Conservation (phyloP, 2,329 filamentous ascomycete species). For the Pseudogymnoascus sp. region DNA sequence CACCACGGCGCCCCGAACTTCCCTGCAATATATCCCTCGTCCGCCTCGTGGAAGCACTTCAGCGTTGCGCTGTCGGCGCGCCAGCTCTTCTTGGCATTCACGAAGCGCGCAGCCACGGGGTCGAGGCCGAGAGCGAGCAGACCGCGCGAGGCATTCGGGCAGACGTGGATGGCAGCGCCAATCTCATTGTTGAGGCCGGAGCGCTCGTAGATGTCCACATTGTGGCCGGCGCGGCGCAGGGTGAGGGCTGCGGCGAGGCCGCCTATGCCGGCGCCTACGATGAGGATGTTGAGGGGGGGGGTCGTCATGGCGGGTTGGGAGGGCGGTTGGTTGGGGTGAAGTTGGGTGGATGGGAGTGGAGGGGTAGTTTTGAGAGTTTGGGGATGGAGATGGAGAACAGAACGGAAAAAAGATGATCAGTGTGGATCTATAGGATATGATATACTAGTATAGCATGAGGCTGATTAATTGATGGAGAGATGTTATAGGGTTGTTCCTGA, state of each 20-base stretch:
- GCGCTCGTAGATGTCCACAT: conserved; percentile 26
- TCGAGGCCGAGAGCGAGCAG: conserved; percentile 31
- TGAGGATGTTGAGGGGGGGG: conserved; percentile 16
- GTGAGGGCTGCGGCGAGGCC: conserved; percentile 27
- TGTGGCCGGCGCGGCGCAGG: conserved; percentile 22
- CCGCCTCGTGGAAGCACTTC: conserved; percentile 12
- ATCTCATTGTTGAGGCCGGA: conserved; percentile 31
- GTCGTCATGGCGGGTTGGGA: conserved; percentile 10
- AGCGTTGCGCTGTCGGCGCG: conserved; percentile 14
- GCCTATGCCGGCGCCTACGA: conserved; percentile 28
- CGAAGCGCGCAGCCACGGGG: conserved; percentile 18
- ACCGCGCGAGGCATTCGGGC: conserved; percentile 31
- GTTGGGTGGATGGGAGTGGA: not conserved
- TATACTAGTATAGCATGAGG: not conserved
- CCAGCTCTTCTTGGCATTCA: conserved; percentile 17
- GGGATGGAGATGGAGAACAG: not conserved
- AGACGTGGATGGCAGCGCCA: conserved; percentile 34
- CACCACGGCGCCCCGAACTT: conserved; percentile 19
- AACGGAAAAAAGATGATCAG: not conserved
- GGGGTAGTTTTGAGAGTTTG: not conserved
- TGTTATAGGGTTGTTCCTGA: not conserved
- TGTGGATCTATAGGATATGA: not conserved
- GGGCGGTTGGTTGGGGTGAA: not conserved
- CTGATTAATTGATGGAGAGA: not conserved
- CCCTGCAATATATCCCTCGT: conserved; percentile 13